These are phyloP conservation scores for Daldinia concentrica DNA, from an alignment of 495 filamentous ascomycete genomes.

Conservation along the genomic window DNA sequence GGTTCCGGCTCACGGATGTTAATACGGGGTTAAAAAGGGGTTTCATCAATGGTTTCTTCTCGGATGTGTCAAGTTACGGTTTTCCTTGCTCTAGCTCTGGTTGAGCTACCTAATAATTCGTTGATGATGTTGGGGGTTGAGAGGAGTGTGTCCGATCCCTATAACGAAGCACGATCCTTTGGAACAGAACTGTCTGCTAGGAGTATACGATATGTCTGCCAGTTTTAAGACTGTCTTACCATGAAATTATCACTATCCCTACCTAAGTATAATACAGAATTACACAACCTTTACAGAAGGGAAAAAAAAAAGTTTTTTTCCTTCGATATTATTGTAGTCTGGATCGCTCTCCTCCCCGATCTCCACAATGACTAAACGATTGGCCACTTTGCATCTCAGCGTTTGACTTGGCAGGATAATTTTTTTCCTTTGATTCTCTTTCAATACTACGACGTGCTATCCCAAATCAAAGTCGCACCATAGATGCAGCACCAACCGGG, in stretches of 20 bases:
- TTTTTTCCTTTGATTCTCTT: neutral
- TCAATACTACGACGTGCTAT: neutral
- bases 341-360: conserved; percentile 17
- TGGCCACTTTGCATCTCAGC: conserved; percentile 21
- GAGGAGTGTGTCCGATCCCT: conserved; percentile 2
- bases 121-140: neutral
- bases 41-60: neutral
- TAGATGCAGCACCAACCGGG: conserved; percentile 17
- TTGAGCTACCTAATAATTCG: neutral
- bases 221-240: neutral
- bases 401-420: conserved; percentile 29
- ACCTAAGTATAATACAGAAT: neutral
- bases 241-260: neutral
- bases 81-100: neutral
- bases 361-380: conserved; percentile 30
- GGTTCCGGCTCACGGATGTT: neutral
- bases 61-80: neutral
- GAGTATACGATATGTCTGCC: conserved; percentile 12
- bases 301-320: conserved; percentile 10
- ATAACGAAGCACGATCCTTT: conserved; percentile 14
- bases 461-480: conserved; percentile 11
- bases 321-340: conserved; percentile 29
- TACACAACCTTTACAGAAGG: neutral
- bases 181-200: neutral
- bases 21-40: conserved; percentile 13